Evolutionary conservation across 2,329 filamentous ascomycete species (phyloP), one percentile per base, ranked within the genome.

Genomic region (Zarea fungicola): DNA sequence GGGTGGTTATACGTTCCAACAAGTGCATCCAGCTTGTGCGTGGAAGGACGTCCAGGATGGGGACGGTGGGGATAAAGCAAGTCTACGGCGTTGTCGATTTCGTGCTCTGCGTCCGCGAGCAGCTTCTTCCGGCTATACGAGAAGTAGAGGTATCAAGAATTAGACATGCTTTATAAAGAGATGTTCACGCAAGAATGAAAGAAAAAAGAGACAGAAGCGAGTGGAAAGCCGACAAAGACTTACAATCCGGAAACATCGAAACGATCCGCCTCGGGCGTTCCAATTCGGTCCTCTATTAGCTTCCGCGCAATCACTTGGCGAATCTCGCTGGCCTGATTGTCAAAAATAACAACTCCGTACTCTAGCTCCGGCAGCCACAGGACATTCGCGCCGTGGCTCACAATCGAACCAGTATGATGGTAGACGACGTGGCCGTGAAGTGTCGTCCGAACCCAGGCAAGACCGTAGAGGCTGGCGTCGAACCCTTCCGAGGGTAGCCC

Each of bases 1-100:
- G 66, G 64, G 46, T 76, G 64, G 51, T 59, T 67, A 54, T 76
- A 78, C 2, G 62, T 70, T 3, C 75, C 75, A 2, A 58, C 54
- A 18, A 64, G 49, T 2, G 57, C 52, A 51, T 69, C 68, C 29
- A 57, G 56, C 14, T 56, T 51, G 4, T 74, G 55, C 0, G 68
- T 63, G 14, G 60, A 61, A 4, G 68, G 67, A 25, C 69, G 40
- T 1, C 64, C 59, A 14, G 65, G 64, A 2, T 60, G 32, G 1
- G 69, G 65, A 4, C 63, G 62, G 6, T 63, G 41, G 0, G 72
- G 71, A 52, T 69, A 76, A 28, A 69, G 55, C 1, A 54, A 52
- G 5, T 69, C 58, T 2, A 65, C 52, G 1, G 65, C 65, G 2
- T 64, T 63, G 14, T 65, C 56, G 42, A 65, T 57, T 16, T 58